Evolutionary conservation across 2,329 filamentous ascomycete species (phyloP).

Genomic region (Xylariaceae sp.): DNA sequence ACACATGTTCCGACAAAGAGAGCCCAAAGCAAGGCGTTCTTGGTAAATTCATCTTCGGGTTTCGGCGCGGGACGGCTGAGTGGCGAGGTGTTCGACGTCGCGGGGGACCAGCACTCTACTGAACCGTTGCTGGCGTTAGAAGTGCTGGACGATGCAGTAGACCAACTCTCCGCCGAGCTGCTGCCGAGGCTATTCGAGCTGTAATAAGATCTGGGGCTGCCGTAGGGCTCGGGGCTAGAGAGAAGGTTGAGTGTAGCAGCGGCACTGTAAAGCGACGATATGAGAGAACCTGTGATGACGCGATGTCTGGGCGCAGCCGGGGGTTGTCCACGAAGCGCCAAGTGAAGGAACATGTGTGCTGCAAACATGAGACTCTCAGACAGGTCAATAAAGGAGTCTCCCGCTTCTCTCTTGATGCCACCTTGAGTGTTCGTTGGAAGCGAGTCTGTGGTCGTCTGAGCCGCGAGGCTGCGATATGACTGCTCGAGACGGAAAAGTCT

Average conservation of each 20-base stretch:
- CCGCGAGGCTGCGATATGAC: slow-evolving; percentile 18
- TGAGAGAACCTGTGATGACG: slow-evolving; percentile 28
- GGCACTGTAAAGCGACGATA: slow-evolving; percentile 27
- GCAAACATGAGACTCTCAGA: slow-evolving; percentile 30
- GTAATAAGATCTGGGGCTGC: slow-evolving; percentile 17
- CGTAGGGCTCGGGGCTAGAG: slow-evolving; percentile 19
- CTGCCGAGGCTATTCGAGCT: slow-evolving; percentile 14
- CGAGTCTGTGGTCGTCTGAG: slow-evolving; percentile 16
- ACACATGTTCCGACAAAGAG: slow-evolving; percentile 32
- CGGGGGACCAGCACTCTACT: slow-evolving; percentile 17
- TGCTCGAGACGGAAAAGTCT: slow-evolving; percentile 30
- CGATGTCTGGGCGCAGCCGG: slow-evolving; percentile 30
- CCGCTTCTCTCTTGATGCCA: slow-evolving; percentile 4
- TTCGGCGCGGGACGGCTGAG: slow-evolving; percentile 3
- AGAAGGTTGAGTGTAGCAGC: slow-evolving; percentile 27
- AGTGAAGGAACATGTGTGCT: slow-evolving; percentile 31
- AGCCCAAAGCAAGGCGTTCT: slow-evolving; percentile 30
- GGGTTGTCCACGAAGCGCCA: slow-evolving; percentile 31
- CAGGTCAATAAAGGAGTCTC: slow-evolving; percentile 23
- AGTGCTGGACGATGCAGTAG: slow-evolving; percentile 14
- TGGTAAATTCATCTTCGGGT: slow-evolving; percentile 26
- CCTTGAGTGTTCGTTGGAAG: slow-evolving; percentile 15
- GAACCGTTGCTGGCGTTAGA: slow-evolving; percentile 12
- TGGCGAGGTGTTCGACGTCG: slow-evolving; percentile 16
- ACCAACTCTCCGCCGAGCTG: slow-evolving; percentile 18